Evolutionary conservation across 2,329 filamentous ascomycete species (phyloP), one percentile per base, ranked within the genome.

Genomic region (Dactylonectria estremocensis): DNA sequence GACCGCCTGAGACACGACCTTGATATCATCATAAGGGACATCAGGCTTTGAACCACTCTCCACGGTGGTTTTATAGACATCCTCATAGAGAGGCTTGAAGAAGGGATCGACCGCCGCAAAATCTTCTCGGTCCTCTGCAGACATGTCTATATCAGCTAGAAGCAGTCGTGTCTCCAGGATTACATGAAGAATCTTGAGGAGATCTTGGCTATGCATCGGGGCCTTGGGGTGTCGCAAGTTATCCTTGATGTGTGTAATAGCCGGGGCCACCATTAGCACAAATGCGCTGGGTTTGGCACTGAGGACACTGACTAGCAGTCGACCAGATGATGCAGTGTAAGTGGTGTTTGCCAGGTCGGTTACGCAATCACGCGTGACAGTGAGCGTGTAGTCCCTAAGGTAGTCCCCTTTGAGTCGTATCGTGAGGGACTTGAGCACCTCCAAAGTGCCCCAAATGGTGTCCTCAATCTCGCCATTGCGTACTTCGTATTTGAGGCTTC

Each of bases 401-500:
- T 83, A 77, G 3, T 83, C 80, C 3, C 80, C 83, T 10, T 83
- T 80, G 3, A 90, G 80, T 53, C 82, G 81, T 9, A 78, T 81
- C 0, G 86, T 81, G 3, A 89, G 80, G 10, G 85, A 81, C 37
- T 84, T 83, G 59, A 90, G 83, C 3, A 88, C 86, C 52, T 86
- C 85, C 16, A 90, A 78, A 1, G 88, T 89, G 3, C 85, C 85
- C 74, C 88, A 85, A 14, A 90, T 87, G 1, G 84, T 85, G 68
- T 90, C 88, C 66, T 87, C 84, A 9, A 88, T 83, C 66, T 90
- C 88, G 13, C 88, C 88, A 61, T 90, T 89, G 37, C 88, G 86
- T 13, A 90, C 88, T 69, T 90, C 88, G 67, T 89, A 90, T 74
- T 90, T 90, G 53, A 90, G 84, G n/a, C 87, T 88, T 33, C 82